These are phyloP conservation scores for Naegleria fowleri DNA, from an alignment of 208 protist species.

Conservation along the genomic window DNA sequence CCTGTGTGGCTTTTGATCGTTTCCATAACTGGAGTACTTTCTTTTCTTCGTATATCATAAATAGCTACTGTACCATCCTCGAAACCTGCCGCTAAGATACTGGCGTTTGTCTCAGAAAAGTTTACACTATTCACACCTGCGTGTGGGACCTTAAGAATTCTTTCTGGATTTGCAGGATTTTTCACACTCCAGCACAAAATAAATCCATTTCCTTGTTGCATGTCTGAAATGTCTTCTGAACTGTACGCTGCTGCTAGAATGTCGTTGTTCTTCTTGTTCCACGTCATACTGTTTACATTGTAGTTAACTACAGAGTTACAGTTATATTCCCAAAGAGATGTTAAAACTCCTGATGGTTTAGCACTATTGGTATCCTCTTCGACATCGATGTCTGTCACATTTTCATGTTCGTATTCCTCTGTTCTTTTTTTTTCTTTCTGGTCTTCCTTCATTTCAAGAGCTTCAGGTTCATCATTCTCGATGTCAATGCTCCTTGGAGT, in stretches of 20 bases:
- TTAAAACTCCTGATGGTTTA: constrained; percentile 35
- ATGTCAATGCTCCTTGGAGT: not conserved
- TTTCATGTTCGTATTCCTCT: not conserved
- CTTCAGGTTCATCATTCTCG: not conserved
- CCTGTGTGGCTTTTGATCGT: constrained; percentile 71
- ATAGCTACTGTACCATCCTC: constrained; percentile 81
- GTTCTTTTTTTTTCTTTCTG: not conserved
- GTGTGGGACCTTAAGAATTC: constrained; percentile 65
- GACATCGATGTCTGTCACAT: not conserved
- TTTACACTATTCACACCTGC: constrained; percentile 77
- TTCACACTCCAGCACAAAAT: constrained; percentile 94
- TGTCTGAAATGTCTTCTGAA: not conserved
- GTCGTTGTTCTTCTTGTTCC: constrained; percentile 78
- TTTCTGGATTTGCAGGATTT: constrained; percentile 78
- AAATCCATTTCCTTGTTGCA: constrained; percentile 54
- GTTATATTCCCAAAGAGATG: constrained; percentile 70
- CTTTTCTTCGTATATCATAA: constrained; percentile 79
- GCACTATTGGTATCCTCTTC: not conserved
- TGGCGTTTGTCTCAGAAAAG: constrained; percentile 79
- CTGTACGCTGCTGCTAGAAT: constrained; percentile 79
- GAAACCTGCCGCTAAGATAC: constrained; percentile 81
- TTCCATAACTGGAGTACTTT: constrained; percentile 60
- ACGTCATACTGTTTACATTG: constrained; percentile 75
- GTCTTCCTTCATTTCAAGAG: not conserved
- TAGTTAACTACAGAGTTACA: constrained; percentile 63